Evolutionary conservation across 257 asterid genomes (phyloP), one percentile per base, ranked within the genome.

Genomic region (Asclepias syriaca): DNA sequence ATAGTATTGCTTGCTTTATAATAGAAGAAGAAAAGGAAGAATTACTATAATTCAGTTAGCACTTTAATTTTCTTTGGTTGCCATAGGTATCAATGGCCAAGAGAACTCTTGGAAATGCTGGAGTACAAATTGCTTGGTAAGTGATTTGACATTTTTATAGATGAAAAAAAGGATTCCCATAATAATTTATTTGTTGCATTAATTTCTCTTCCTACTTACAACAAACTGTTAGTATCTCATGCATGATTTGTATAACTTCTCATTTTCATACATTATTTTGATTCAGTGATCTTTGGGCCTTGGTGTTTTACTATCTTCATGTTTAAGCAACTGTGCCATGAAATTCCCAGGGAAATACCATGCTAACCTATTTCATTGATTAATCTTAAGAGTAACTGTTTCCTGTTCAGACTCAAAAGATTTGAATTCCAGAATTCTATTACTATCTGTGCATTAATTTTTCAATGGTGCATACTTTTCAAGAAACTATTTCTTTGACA

Each of bases 121-220:
- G 98, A 68, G 96, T 93, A 75, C 98, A 90, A 80, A 81, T 93
- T 69, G 86, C 90, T 76, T 87, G 98, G 98, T 93, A 86, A 79
- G 74, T 77, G 24, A 61, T 66, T 68, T 75, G 70, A 37, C 68
- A 53, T 68, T 8, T 16, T 67, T 27, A 43, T 29, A 45, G 21
- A 65, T 21, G 34, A 27, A 54, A 14, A 34, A 48, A 16, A 45
- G 18, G 10, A 22, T 15, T 18, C 69, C 22, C 11, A 22, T 55
- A 67, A 55, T 45, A 24, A 22, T 74, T 34, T 54, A 55, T 56
- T 66, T 16, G 19, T 27, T 16, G 48, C 16, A 27, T 50, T 15
- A 32, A 61, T 32, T 61, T 61, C 46, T 61, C 46, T 61, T 61
- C 46, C 6, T 61, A 9, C 21, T 13, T 8, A 74, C 55, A 39